Evolutionary conservation across 441 rosid genomes (phyloP).

Genomic region (Pelargonium australe): DNA sequence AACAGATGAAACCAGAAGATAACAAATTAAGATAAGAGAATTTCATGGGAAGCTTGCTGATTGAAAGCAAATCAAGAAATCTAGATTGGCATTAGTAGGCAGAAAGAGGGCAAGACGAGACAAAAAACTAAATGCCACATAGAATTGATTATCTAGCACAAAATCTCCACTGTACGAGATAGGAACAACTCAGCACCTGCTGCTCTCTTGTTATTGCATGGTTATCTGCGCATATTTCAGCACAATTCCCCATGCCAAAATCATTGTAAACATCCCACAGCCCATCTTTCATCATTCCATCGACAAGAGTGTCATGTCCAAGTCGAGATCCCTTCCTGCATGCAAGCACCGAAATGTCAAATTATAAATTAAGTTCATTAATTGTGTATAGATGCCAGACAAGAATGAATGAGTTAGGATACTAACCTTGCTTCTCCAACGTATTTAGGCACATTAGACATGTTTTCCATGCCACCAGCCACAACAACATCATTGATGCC

Average conservation of each 20-base stretch:
- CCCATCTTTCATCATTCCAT: constrained; percentile 97
- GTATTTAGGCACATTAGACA: constrained; percentile 94
- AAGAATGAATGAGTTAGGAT: constrained; percentile 1
- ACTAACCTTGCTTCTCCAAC: constrained; percentile 81
- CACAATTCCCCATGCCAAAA: constrained; percentile 94
- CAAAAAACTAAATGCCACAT: not conserved
- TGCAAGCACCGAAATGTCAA: constrained; percentile 11
- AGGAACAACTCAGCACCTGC: constrained; percentile 45
- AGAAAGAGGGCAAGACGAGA: not conserved
- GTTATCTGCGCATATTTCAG: constrained; percentile 84
- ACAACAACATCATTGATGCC: constrained; percentile 90
- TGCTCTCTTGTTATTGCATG: constrained; percentile 69
- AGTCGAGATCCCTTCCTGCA: constrained; percentile 92
- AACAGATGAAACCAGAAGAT: not conserved
- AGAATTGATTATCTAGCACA: not conserved
- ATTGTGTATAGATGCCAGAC: not conserved
- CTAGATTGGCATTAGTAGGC: not conserved
- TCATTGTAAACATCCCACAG: constrained; percentile 94
- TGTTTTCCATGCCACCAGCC: constrained; percentile 99
- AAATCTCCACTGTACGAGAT: constrained; percentile 1
- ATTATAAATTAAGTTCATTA: not conserved
- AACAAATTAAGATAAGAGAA: not conserved
- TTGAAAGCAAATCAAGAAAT: not conserved
- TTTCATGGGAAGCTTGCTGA: not conserved
- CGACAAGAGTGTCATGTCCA: constrained; percentile 90